Conservation (phyloP, 164 flowering plant species). For the Liquidambar formosana region DNA sequence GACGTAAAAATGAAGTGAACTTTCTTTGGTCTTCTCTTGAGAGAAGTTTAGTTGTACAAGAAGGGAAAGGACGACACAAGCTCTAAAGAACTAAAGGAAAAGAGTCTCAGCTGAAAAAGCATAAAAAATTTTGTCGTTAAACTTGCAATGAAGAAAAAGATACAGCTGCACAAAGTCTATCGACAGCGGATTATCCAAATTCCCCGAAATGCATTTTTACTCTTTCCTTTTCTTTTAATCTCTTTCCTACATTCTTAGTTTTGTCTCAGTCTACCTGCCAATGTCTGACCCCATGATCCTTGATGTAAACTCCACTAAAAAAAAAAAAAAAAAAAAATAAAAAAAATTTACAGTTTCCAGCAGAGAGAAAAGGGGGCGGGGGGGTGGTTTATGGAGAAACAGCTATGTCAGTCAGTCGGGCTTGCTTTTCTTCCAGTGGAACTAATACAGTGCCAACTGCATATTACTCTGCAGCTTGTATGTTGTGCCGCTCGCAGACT, state of each 20-base stretch:
- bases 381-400: constrained; percentile 6
- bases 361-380: too few species aligned
- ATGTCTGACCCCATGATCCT: constrained; percentile 6
- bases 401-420: background rate
- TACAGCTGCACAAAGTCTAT: constrained; percentile 14
- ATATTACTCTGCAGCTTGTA: constrained; percentile 18
- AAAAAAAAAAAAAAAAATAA: constrained; percentile 1
- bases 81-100: background rate
- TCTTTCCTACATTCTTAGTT: constrained; percentile 5
- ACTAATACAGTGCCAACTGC: background rate
- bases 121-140: background rate
- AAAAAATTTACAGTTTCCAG: constrained; percentile 27
- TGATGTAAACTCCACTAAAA: constrained; percentile 10
- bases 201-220: background rate
- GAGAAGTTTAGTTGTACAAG: too few species aligned
- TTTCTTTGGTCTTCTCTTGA: too few species aligned
- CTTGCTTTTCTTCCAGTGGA: background rate
- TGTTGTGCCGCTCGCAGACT: constrained; percentile 60
- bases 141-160: background rate
- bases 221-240: background rate
- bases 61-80: too few species aligned
- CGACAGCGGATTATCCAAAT: constrained; percentile 12
- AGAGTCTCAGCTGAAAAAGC: background rate
- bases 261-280: constrained; percentile 2
- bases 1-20: too few species aligned